Evolutionary conservation across 2,329 filamentous ascomycete species (phyloP).

Genomic region (Verticillium tricorpus): DNA sequence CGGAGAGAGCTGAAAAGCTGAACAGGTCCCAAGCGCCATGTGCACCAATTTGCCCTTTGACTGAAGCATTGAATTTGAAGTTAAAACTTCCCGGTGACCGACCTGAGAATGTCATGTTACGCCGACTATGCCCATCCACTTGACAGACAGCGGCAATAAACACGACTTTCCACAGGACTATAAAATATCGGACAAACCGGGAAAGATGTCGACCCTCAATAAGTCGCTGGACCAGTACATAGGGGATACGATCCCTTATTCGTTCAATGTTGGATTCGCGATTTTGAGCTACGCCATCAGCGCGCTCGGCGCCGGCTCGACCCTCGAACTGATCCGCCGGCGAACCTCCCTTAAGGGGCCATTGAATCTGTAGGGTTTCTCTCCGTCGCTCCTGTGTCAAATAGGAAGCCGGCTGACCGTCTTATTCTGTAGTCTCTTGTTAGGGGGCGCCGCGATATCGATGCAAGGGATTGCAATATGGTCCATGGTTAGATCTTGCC

Average conservation of each 20-base stretch:
- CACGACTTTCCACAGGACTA: too few relatives aligned
- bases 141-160: too few relatives aligned
- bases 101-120: too few relatives aligned
- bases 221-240: conserved; percentile 23
- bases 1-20: too few relatives aligned
- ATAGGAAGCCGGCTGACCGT: not conserved
- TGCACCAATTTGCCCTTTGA: too few relatives aligned
- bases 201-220: too few relatives aligned
- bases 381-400: too few relatives aligned
- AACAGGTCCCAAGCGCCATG: too few relatives aligned
- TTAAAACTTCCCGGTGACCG: too few relatives aligned
- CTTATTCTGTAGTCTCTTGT: conserved; percentile 44
- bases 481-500: conserved; percentile 50
- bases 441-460: conserved; percentile 59
- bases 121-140: too few relatives aligned
- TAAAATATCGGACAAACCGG: too few relatives aligned
- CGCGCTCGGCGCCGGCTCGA: conserved; percentile 70
- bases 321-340: conserved; percentile 75
- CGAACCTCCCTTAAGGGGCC: conserved; percentile 64
- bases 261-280: conserved; percentile 57
- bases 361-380: conserved; percentile 58
- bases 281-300: conserved; percentile 73
- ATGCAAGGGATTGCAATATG: conserved; percentile 73
- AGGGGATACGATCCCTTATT: conserved; percentile 40
- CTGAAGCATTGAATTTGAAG: too few relatives aligned